Evolutionary conservation across 1,284 basidiomycete species (phyloP), one percentile per base, ranked within the genome.

Genomic region (Amylostereum areolatum): DNA sequence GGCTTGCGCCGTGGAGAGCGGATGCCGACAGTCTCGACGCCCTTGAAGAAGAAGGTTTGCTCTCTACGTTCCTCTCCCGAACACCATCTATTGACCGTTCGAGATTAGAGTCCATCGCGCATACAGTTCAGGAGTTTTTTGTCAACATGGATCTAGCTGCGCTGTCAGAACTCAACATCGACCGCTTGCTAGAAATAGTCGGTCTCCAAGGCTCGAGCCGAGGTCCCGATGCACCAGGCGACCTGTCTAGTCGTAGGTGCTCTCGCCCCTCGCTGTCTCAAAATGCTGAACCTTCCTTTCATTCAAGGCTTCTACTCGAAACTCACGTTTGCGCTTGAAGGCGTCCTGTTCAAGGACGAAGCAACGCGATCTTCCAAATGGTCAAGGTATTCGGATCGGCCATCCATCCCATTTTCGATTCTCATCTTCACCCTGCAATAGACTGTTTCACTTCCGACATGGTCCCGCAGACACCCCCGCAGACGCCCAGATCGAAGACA

Each of bases 41-140:
- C 18, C 18, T 18, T 18, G 18, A 18, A 18, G 18, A 18, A 18
- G 18, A 18, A 18, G 18, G 18, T 18, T 18, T 1, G 18, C 18
- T 18, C 18, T 18, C 18, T 18, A 18, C 18, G 18, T 18, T 18
- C 18, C 18, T 18, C 18, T 18, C 18, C 18, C 18, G 18, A 18
- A 32, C 33, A 35, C 53, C 24, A 37, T 36, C 46, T 37, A 12
- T 63, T 46, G 3, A 28, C 46, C 43, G 47, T 32, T 9, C 40
- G 33, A 12, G 27, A 39, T 6, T 32, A 67, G 66, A 71, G 6
- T 62, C 66, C 31, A 63, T 73, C 1, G 60, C 80, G 32, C 79
- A 73, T 71, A 69, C 70, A n/a, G 60, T 86, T 30, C 67, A 81
- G 34, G 82, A 85, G 57, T 66, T 83, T 34, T 85, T 82, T 59